phyloP scores from a whole-genome alignment of 345 rosid species.

The Geranium rotundifolium region DNA sequence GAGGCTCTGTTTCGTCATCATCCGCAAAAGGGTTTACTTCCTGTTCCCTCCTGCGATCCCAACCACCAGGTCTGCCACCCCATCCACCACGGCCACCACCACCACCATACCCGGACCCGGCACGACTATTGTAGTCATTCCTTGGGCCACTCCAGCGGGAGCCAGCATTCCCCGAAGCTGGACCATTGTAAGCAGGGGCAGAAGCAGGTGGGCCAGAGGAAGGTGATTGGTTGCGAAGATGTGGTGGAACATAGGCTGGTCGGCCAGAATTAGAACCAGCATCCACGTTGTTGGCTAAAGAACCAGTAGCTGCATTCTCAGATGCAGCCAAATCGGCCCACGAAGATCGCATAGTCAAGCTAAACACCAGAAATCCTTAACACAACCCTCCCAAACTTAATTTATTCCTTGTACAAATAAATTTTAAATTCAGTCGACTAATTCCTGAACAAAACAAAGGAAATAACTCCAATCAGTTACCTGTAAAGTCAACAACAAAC shows the following conservation, averaged over 20 bases:
- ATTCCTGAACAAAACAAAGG: background rate
- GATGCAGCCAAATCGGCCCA: slow-evolving; percentile 95
- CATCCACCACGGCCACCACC: slow-evolving; percentile 57
- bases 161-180: slow-evolving; percentile 31
- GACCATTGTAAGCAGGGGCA: slow-evolving; percentile 29
- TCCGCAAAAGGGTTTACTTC: slow-evolving; percentile 92
- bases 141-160: slow-evolving; percentile 50
- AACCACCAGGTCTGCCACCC: slow-evolving; percentile 56
- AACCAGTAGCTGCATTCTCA: slow-evolving; percentile 45
- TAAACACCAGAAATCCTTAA: slow-evolving; percentile 10
- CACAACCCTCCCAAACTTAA: background rate
- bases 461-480: background rate
- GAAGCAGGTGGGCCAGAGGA: slow-evolving; percentile 46
- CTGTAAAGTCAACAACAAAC: background rate
- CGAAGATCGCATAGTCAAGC: slow-evolving; percentile 56
- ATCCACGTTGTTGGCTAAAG: slow-evolving; percentile 31
- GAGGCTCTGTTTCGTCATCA: slow-evolving; percentile 35
- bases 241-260: slow-evolving; percentile 75
- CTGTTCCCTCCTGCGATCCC: slow-evolving; percentile 71
- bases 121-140: slow-evolving; percentile 22
- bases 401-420: background rate
- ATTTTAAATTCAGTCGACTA: background rate
- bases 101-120: slow-evolving; percentile 24
- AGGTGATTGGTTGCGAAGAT: slow-evolving; percentile 53
- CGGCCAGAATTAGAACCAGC: slow-evolving; percentile 30